A percentile compares a stretch with the other conserved stretches of the same genome.
Evolutionary conservation across 306 rosid genomes (phyloP).

Genomic region (Cucumis melo): DNA sequence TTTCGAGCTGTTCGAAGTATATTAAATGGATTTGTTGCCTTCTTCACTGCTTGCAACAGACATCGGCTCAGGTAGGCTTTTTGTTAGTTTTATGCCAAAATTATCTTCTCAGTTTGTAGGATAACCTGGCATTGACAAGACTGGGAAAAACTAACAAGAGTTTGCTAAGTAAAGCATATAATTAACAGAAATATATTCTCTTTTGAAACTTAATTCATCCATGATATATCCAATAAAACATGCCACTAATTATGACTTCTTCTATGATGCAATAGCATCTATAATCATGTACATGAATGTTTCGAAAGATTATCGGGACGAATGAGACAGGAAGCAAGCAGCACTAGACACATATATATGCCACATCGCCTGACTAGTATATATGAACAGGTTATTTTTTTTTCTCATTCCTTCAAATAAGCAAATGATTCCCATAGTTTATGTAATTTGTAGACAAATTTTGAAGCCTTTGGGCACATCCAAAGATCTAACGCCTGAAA

Average conservation of each 20-base stretch:
- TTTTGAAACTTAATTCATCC: background rate
- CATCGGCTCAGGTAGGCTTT: conserved; percentile 79
- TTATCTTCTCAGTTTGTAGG: background rate
- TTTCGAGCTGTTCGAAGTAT: conserved; percentile 86
- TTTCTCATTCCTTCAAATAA: background rate
- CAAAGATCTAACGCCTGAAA: background rate
- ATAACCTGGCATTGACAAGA: background rate
- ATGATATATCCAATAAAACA: background rate
- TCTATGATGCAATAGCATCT: conserved; percentile 47
- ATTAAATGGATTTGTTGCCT: conserved; percentile 72
- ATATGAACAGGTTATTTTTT: background rate
- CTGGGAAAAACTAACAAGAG: background rate
- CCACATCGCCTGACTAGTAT: conserved; percentile 24
- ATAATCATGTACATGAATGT: conserved; percentile 59
- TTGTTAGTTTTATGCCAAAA: background rate
- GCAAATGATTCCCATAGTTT: background rate
- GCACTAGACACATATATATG: conserved; percentile 10
- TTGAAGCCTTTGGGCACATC: background rate
- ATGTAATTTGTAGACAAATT: too few species aligned
- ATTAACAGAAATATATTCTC: background rate
- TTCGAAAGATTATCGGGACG: conserved; percentile 27
- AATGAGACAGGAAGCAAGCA: conserved; percentile 20
- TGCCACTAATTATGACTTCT: background rate
- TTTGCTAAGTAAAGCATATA: background rate
- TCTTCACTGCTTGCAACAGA: conserved; percentile 84